Conservation (phyloP, 2,329 filamentous ascomycete genomes). For the Alternaria hordeiaustralica region DNA sequence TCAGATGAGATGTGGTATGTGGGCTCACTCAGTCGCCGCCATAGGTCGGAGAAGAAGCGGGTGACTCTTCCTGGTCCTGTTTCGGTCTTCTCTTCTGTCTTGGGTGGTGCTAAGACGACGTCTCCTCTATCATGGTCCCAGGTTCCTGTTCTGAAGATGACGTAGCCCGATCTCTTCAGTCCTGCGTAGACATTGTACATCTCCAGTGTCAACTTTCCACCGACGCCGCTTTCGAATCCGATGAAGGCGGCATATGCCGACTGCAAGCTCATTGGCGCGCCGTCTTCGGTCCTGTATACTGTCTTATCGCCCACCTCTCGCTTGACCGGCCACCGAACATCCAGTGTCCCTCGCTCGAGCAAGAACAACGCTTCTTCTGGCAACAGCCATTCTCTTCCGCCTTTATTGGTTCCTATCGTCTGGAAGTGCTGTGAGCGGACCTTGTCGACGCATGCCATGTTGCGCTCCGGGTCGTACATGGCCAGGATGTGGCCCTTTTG, state of each 20-base stretch:
- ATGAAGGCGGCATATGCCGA: conserved; percentile 87
- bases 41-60: conserved; percentile 46
- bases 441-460: conserved; percentile 69
- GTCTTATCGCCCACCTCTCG: conserved; percentile 37
- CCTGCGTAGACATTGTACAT: conserved; percentile 88
- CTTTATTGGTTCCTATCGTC: conserved; percentile 69
- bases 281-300: conserved; percentile 57
- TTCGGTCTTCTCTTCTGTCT: conserved; percentile 6
- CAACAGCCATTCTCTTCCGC: conserved; percentile 74
- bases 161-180: conserved; percentile 82
- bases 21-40: conserved; percentile 37
- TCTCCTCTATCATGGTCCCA: conserved; percentile 42
- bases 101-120: conserved; percentile 12
- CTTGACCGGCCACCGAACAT: conserved; percentile 78
- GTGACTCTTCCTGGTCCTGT: conserved; percentile 33
- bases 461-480: conserved; percentile 72
- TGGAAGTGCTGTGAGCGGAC: conserved; percentile 75
- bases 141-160: conserved; percentile 73
- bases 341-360: conserved; percentile 84
- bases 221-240: conserved; percentile 65
- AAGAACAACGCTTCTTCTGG: conserved; percentile 92
- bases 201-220: conserved; percentile 68
- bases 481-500: conserved; percentile 70
- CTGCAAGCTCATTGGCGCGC: conserved; percentile 86
- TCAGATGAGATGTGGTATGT: conserved; percentile 22